Base-by-base conservation (phyloP, 2,329 filamentous ascomycete species). In the Alternaria tenuissima region DNA sequence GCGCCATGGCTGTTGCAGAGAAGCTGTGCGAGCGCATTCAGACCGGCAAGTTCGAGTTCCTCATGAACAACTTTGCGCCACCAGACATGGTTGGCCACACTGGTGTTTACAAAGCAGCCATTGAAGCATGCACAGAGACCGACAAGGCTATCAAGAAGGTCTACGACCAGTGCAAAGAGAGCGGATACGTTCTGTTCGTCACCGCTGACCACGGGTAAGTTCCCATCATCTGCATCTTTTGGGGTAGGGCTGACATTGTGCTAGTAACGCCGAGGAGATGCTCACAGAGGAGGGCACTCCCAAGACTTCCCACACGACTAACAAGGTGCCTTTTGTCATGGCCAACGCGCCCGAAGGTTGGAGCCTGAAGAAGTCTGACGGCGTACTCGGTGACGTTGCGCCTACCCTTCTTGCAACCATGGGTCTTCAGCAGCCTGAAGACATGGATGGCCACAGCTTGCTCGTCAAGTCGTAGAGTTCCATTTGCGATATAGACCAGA, bases 61-160 rank as follows among this genome's bases (percentile, higher is more conserved):
- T 99, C 80, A 99, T 99, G 95, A 97, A 98, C 89, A 99, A 99
- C 88, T 98, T 99, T 81, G 95, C 95, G 42, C 95, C 95, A 42
- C 95, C 95, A 18, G 95, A 99, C 83, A 99, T 99, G 95, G 95
- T 99, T 67, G 95, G 95, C 70, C 95, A 99, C 84, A 99, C 95
- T 11, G 95, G 95, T 77, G 93, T 97, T 62, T 98, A 98, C 82
- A 90, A 98, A 73, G 94, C 95, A 30, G 95, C 95, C 58, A 89
- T 99, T 64, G 78, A 95, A 75, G 95, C 89, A 72, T 90, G 91
- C 70, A 85, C 89, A 69, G 89, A 94, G 68, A 99, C 95, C 12
- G 95, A 99, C 81, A 92, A 91, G 84, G 94, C 92, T 55, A 99
- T 99, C 73, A 93, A 93, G 73, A 88, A 90, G 79, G 94, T 99